Percentiles rank a stretch among this genome's conserved stretches.
Conservation (phyloP, 2,329 filamentous ascomycete genomes). For the Trichoderma sp. region DNA sequence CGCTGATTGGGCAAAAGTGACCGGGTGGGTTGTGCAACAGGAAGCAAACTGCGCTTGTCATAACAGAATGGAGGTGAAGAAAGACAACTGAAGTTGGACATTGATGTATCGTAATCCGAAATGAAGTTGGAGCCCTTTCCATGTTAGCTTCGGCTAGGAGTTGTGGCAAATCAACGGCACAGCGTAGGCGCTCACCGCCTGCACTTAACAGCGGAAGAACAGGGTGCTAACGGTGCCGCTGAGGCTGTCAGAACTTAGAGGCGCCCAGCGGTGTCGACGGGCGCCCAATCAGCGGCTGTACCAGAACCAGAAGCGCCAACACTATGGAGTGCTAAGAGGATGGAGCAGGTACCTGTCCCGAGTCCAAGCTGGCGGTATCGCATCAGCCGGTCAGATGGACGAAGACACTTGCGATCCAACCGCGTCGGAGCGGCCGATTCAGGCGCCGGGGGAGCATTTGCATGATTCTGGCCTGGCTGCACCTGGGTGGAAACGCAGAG, state of each 20-base stretch:
- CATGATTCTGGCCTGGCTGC: not conserved
- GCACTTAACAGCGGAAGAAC: not conserved
- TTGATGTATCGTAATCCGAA: not conserved
- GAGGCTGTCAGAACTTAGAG: not conserved
- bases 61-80: not conserved
- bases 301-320: not conserved
- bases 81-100: not conserved
- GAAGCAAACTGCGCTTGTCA: not conserved
- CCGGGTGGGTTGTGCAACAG: not conserved
- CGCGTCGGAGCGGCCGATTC: not conserved
- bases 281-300: slow-evolving; percentile 6
- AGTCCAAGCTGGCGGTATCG: slow-evolving; percentile 10
- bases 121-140: not conserved
- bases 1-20: not conserved
- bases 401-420: not conserved
- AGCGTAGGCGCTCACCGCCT: not conserved
- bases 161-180: not conserved
- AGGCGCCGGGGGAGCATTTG: not conserved
- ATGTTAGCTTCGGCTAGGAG: not conserved
- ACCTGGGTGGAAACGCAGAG: not conserved
- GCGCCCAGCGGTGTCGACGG: not conserved
- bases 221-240: not conserved
- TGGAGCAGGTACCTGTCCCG: not conserved
- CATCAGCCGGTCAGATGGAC: not conserved
- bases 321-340: not conserved